Conservation (phyloP, 352 stramenopile species). For the Phytophthora idaei region DNA sequence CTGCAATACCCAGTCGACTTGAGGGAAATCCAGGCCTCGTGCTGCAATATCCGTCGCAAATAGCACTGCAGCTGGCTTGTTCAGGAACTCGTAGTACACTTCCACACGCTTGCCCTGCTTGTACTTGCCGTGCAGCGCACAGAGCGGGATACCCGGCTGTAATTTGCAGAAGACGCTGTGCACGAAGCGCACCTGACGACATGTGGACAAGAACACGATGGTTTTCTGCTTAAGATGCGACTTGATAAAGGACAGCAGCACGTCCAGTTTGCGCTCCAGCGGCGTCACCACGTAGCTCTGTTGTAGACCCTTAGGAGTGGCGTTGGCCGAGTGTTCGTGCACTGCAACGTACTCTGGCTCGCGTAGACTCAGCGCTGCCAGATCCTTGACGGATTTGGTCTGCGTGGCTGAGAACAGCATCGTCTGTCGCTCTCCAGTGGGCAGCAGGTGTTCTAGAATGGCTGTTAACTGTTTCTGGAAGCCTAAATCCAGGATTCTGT, state of each 20-base stretch:
- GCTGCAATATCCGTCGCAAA: conserved; percentile 99
- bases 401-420: conserved; percentile 98
- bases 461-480: conserved; percentile 98
- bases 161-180: conserved; percentile 97
- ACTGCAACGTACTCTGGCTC: conserved; percentile 98
- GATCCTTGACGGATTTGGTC: conserved; percentile 97
- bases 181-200: conserved; percentile 96
- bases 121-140: conserved; percentile 98
- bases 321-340: conserved; percentile 90
- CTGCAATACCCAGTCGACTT: conserved; percentile 99
- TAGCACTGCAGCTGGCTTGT: conserved; percentile 92
- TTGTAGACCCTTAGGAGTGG: conserved; percentile 92
- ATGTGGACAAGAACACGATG: conserved; percentile 98
- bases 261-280: conserved; percentile 97
- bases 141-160: conserved; percentile 96
- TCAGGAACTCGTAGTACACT: conserved; percentile 99
- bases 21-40: conserved; percentile 98
- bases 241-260: conserved; percentile 99
- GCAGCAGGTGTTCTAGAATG: conserved; percentile 97
- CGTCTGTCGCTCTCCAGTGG: conserved; percentile 88
- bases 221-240: conserved; percentile 98
- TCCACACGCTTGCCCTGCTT: conserved; percentile 98
- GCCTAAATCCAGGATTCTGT: conserved; percentile 99
- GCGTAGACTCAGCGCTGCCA: conserved; percentile 94
- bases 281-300: conserved; percentile 97